These are phyloP conservation scores for Pelargonium fulgidum DNA, from an alignment of 441 rosid species.

Conservation along the genomic window DNA sequence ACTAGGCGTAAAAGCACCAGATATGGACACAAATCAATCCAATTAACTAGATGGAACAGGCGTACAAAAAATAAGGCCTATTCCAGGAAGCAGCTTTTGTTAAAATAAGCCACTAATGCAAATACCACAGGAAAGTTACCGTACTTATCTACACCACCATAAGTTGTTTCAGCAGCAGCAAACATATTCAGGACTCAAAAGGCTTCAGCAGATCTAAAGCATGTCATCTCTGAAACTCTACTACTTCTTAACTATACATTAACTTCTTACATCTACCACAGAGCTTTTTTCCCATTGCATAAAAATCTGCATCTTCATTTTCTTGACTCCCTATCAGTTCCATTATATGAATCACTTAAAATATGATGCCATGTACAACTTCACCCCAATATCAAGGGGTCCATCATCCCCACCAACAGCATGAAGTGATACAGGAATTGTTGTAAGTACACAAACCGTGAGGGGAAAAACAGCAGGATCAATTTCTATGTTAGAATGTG, in stretches of 20 bases:
- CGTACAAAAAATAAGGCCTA: constrained; percentile 37
- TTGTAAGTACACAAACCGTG: constrained; percentile 54
- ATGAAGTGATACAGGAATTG: constrained; percentile 72
- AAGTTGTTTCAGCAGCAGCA: constrained; percentile 13
- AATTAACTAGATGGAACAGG: constrained; percentile 21
- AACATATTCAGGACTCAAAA: constrained; percentile 10
- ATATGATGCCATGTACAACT: constrained; percentile 73
- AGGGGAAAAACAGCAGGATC: constrained; percentile 62
- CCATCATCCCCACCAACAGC: constrained; percentile 81
- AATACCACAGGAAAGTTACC: constrained; percentile 14
- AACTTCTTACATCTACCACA: constrained; percentile 28
- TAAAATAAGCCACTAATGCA: constrained; percentile 36
- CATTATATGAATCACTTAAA: constrained; percentile 26
- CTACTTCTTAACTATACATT: constrained; percentile 39
- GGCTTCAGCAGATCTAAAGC: constrained; percentile 16
- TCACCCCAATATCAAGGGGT: constrained; percentile 63
- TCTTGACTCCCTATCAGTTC: background rate
- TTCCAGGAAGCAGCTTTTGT: constrained; percentile 41
- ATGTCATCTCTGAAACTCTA: constrained; percentile 19
- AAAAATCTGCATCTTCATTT: constrained; percentile 19
- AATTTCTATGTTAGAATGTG: constrained; percentile 23
- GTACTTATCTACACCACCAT: constrained; percentile 34
- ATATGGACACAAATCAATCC: background rate
- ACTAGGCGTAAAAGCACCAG: no score
- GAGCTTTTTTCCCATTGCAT: constrained; percentile 16